phyloP scores from a whole-genome alignment of 805 yeast genomes.

The Ogataea corticis region DNA sequence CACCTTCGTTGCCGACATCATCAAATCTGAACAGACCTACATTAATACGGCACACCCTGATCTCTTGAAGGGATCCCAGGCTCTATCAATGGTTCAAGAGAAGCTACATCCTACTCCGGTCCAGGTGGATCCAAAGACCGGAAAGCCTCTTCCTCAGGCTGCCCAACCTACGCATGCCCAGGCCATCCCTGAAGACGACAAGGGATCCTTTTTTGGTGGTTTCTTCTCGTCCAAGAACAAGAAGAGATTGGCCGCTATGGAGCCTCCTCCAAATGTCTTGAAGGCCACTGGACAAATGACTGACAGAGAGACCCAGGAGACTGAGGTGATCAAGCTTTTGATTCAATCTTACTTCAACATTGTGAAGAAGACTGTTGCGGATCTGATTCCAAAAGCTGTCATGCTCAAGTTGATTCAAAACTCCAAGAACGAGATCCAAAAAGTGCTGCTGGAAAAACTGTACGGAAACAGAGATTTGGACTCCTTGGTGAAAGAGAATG shows the following conservation, averaged over 20 bases:
- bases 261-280: slow-evolving; percentile 94
- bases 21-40: slow-evolving; percentile 85
- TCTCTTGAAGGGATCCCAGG: slow-evolving; percentile 89
- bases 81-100: slow-evolving; percentile 90
- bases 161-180: slow-evolving; percentile 31
- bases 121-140: slow-evolving; percentile 85
- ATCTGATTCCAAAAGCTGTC: slow-evolving; percentile 91
- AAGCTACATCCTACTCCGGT: slow-evolving; percentile 78
- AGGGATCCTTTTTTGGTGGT: slow-evolving; percentile 90
- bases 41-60: slow-evolving; percentile 98
- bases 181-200: slow-evolving; percentile 45
- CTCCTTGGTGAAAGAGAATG: slow-evolving; percentile 87
- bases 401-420: slow-evolving; percentile 87
- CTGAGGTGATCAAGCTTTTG: slow-evolving; percentile 92
- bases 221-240: slow-evolving; percentile 91
- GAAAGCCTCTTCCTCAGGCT: slow-evolving; percentile 65
- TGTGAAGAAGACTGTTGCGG: slow-evolving; percentile 91
- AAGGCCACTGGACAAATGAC: slow-evolving; percentile 91
- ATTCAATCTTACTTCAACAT: slow-evolving; percentile 89
- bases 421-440: slow-evolving; percentile 87
- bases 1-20: slow-evolving; percentile 79
- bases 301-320: slow-evolving; percentile 94
- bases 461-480: slow-evolving; percentile 75
- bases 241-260: slow-evolving; percentile 92
- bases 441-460: slow-evolving; percentile 81